Base-by-base conservation (phyloP, 352 stramenopile species). In the Paralagenidium karlingii region DNA sequence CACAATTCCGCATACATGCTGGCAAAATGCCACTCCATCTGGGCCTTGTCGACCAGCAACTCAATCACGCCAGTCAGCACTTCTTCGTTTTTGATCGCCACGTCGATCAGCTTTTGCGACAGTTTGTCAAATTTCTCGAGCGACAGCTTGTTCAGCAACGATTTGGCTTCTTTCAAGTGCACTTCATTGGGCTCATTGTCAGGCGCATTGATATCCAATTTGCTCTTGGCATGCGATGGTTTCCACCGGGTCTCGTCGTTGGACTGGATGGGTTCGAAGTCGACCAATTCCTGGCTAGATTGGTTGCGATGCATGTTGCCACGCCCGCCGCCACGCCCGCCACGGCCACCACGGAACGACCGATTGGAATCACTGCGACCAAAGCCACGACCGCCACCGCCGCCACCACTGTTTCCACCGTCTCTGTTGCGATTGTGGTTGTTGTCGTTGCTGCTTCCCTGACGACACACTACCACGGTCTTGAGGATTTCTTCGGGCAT, bases 91-190 rank as follows among this genome's bases (percentile, higher is more conserved):
- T 66, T 76, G 45, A 97, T 89, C 5, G 82, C 86, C 28, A 96
- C 84, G 9, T 83, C 59, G 47, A 97, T 87, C 24, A 98, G 82
- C 32, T 87, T 67, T 31, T 87, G 66, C 16, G 83, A 96, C 21
- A 98, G 63, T 50, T 95, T 95, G 42, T 97, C 86, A 39, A 98
- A 97, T 46, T 97, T 98, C 32, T 97, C 96, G 24, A 97, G 80
- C 32, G 87, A 97, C 30, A 98, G 68, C 66, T 98, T 97, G 77
- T 98, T 98, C 15, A 98, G 58, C 40, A 98, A 94, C 25, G 92
- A 51, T 40, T 95, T 82, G 24, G 83, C 85, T 49, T 93, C 80
- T 49, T 83, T 80, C 30, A 96, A 47, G 21, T 77, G 84, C 21
- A 80, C 65, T n/a, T 90, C 81, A 5, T 59, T 60, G 0, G 58